Evolutionary conservation across 805 yeast genomes (phyloP).

Genomic region (Hanseniaspora mollemarum): DNA sequence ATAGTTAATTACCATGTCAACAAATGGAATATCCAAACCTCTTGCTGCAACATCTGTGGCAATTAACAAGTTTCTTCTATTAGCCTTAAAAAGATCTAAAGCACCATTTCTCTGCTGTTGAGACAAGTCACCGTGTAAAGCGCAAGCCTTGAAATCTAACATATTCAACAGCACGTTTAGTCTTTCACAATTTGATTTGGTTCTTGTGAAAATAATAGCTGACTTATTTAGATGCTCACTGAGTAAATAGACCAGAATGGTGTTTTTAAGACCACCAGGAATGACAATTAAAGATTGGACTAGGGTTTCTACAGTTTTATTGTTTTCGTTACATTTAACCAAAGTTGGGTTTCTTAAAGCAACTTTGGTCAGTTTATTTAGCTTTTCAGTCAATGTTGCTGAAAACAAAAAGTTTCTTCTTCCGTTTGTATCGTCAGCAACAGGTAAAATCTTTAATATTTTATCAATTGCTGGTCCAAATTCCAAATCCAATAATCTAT

Average conservation of each 20-base stretch:
- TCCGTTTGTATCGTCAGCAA: slow-evolving; percentile 34
- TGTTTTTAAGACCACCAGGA: slow-evolving; percentile 86
- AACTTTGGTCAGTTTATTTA: slow-evolving; percentile 89
- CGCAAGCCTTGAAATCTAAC: slow-evolving; percentile 79
- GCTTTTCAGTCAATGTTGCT: slow-evolving; percentile 95
- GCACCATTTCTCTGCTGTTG: slow-evolving; percentile 80
- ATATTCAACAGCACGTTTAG: slow-evolving; percentile 69
- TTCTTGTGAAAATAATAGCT: slow-evolving; percentile 79
- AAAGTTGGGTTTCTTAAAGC: slow-evolving; percentile 60
- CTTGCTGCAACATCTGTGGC: slow-evolving; percentile 87
- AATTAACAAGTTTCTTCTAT: slow-evolving; percentile 54
- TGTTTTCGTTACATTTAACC: slow-evolving; percentile 79
- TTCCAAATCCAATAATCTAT: slow-evolving; percentile 87
- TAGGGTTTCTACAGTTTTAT: slow-evolving; percentile 86
- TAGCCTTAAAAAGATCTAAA: slow-evolving; percentile 64
- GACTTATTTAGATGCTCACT: slow-evolving; percentile 80
- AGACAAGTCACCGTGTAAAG: slow-evolving; percentile 83
- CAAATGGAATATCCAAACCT: slow-evolving; percentile 75
- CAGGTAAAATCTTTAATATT: slow-evolving; percentile 72
- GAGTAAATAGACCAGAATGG: slow-evolving; percentile 67
- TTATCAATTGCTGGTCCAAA: slow-evolving; percentile 90
- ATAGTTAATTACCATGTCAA: slow-evolving; percentile 63
- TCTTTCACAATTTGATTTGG: slow-evolving; percentile 90
- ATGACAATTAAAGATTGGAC: slow-evolving; percentile 80
- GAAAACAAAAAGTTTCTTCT: slow-evolving; percentile 79